Evolutionary conservation across 176 grass and related monocot species (phyloP), one percentile per base, ranked within the genome.

Genomic region (Thalia dealbata): DNA sequence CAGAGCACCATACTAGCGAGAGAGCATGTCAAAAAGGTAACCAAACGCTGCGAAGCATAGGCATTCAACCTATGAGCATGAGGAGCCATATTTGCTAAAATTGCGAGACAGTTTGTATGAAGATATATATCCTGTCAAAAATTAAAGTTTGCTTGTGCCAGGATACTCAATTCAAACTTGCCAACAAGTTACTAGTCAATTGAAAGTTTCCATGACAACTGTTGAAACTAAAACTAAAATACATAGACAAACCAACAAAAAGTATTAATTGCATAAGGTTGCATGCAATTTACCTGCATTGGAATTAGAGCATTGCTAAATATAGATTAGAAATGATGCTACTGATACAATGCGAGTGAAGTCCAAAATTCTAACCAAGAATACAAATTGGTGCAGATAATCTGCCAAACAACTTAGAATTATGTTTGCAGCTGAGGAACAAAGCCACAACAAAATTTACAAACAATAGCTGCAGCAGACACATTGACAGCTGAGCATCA

Each of bases 1-100:
- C 16, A 38, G 73, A 52, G 22, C 38, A 88, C 7, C 89, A 64
- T 93, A 99, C 95, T 93, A 93, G 85, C 85, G 87, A 72, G 95
- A 90, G 75, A 99, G 95, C 95, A 99, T 99, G 77, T 99, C 95
- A 69, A 99, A 99, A 72, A 99, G 95, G 90, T 99, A 91, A 99
- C 95, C 43, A 99, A 90, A 87, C 90, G 90, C 89, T 99, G 95
- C 70, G 95, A 93, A 86, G 95, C 95, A 93, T 91, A 99, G 70
- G 90, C 95, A 61, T 79, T 99, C 68, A 99, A 75, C 67, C 79
- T 88, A 81, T 99, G 95, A 72, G 84, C 81, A 91, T 99, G 95
- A 72, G 95, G 95, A 45, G 85, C 87, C 95, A 99, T 99, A 73
- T 99, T 99, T 81, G 95, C 95, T 80, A 99, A 81, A 81, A 99